Percentiles rank a stretch among this genome's conserved stretches.
phyloP scores from a whole-genome alignment of 768 basidiomycete species.

The Serpula lacrymans region DNA sequence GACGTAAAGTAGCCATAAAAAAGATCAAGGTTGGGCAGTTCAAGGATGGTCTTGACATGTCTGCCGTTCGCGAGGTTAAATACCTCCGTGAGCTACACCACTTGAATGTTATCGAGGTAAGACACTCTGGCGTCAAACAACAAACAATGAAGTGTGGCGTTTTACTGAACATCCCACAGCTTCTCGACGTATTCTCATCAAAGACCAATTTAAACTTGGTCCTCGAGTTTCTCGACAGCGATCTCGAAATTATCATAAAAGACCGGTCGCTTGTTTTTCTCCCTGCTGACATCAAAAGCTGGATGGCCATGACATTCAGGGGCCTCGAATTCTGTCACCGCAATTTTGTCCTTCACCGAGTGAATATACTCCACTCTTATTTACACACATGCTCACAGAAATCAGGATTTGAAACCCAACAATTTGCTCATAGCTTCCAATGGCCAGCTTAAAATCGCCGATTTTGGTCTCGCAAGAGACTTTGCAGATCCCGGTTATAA shows the following conservation, averaged over 20 bases:
- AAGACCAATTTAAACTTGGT: slow-evolving; percentile 97
- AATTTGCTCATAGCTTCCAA: slow-evolving; percentile 91
- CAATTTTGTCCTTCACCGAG: slow-evolving; percentile 91
- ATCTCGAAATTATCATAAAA: slow-evolving; percentile 95
- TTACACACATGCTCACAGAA: slow-evolving; percentile 15
- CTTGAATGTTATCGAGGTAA: slow-evolving; percentile 90
- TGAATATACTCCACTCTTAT: no score
- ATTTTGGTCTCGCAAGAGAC: slow-evolving; percentile 97
- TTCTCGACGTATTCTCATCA: slow-evolving; percentile 94
- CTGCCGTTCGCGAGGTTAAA: slow-evolving; percentile 96
- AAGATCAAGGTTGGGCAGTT: slow-evolving; percentile 97
- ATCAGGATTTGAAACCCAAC: slow-evolving; percentile 97
- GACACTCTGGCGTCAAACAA: slow-evolving; percentile 10
- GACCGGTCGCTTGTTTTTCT: slow-evolving; percentile 90
- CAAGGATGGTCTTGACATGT: slow-evolving; percentile 99
- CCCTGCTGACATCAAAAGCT: slow-evolving; percentile 95
- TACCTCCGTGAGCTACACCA: slow-evolving; percentile 92
- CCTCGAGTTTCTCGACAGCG: slow-evolving; percentile 92
- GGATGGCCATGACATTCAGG: slow-evolving; percentile 98
- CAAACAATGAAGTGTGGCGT: neutral
- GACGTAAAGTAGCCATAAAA: slow-evolving; percentile 92
- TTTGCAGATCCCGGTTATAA: slow-evolving; percentile 92
- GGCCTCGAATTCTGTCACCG: slow-evolving; percentile 98
- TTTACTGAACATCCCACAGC: slow-evolving; percentile 43
- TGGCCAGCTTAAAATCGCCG: slow-evolving; percentile 93